Base-by-base conservation (phyloP, 257 asterid species). In the Primulina eburnea region DNA sequence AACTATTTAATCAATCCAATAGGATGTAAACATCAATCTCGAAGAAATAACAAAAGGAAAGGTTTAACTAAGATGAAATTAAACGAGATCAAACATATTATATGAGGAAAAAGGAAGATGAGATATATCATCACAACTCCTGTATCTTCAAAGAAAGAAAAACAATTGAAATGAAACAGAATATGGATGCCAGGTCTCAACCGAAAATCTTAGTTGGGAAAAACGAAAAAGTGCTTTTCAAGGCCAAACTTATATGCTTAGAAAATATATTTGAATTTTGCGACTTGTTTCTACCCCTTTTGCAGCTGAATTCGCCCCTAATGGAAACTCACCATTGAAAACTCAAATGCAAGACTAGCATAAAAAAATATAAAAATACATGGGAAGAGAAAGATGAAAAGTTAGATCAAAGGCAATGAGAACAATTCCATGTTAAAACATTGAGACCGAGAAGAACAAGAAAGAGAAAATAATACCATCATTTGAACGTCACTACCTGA, bases 401-500 rank as follows among this genome's bases (percentile, higher is more conserved):
- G 55, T 47, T 47, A 47, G 7, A 47, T 32, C 53, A 21, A 52
- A 34, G 9, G 17, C 12, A 4, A 21, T 8, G 32, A 34, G 26
- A 38, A 34, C 30, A 33, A 20, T 70, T 26, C 60, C 20, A 69
- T 58, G n/a, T 14, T 60, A 37, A 35, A 47, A 68, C 7, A 34
- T 26, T 35, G 56, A 57, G 21, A 59, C 0, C 7, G 3, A 10
- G 47, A 38, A 10, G 47, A 18, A 24, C 47, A 32, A 17, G 28
- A 8, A 30, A 65, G 56, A 55, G 58, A 60, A 70, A 64, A 21
- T 5, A 26, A 8, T 38, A 20, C 55, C 50, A 68, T 38, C 78
- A 60, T 38, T 65, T 70, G 29, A 65, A 64, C 38, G 66, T 59
- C 35, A 58, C 71, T 71, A 90, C 97, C 90, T 79, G 89, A 67